These are phyloP conservation scores for Butyriboletus loyo DNA, from an alignment of 768 basidiomycete species.

Conservation along the genomic window DNA sequence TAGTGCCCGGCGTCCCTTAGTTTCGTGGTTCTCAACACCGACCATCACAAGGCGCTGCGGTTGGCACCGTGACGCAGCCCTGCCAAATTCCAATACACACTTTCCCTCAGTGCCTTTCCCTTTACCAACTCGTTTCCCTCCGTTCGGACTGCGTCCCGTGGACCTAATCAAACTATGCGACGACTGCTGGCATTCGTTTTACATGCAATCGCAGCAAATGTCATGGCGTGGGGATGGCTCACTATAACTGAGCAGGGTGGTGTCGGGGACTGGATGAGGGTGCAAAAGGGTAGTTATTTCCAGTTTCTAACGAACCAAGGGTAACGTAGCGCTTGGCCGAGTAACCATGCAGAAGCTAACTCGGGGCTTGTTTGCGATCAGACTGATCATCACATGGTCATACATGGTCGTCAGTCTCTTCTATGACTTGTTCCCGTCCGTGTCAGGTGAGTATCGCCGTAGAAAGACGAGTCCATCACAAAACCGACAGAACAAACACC, in stretches of 20 bases:
- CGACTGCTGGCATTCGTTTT: slow-evolving; percentile 20
- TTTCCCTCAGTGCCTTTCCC: neutral
- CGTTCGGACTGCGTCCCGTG: neutral
- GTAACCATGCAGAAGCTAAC: neutral
- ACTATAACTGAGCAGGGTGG: slow-evolving; percentile 3
- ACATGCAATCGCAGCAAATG: slow-evolving; percentile 30
- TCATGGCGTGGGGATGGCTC: slow-evolving; percentile 39
- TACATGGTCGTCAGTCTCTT: slow-evolving; percentile 41
- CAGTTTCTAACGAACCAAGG: slow-evolving; percentile 81
- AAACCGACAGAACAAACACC: neutral
- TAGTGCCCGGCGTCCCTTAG: no score
- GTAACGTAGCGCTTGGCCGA: slow-evolving; percentile 22
- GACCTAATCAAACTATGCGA: slow-evolving; percentile 2
- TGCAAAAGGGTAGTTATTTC: slow-evolving; percentile 60
- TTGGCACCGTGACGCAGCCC: neutral
- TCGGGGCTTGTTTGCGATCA: neutral
- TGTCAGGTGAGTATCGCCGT: slow-evolving; percentile 29
- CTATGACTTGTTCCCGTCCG: slow-evolving; percentile 40
- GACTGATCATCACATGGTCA: slow-evolving; percentile 35
- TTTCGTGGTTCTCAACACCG: no score
- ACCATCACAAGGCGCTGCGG: no score
- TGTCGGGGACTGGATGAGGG: slow-evolving; percentile 33
- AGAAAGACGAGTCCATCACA: neutral
- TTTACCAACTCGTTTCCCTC: neutral
- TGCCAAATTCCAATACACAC: neutral